Percentiles rank a stretch among this genome's conserved stretches.
phyloP scores from a whole-genome alignment of 2,329 filamentous ascomycete genomes.

The Trichoderma guizhouense region DNA sequence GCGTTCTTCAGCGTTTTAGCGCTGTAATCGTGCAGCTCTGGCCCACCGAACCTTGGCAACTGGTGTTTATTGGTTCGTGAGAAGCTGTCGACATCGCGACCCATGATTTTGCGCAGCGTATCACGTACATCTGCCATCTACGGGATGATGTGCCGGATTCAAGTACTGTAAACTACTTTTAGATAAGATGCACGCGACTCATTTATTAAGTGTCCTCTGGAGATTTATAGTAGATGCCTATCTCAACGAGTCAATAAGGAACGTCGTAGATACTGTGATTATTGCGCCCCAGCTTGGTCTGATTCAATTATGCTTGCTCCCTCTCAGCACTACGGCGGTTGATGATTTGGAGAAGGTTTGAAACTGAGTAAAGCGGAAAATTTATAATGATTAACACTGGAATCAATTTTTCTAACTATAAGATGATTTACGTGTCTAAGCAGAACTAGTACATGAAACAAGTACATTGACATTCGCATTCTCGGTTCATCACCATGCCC shows the following conservation, averaged over 20 bases:
- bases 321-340: background rate
- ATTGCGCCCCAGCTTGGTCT: background rate
- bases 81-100: background rate
- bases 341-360: background rate
- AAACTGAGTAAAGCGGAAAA: background rate
- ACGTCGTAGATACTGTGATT: background rate
- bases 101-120: background rate
- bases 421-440: background rate
- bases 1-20: background rate
- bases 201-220: background rate
- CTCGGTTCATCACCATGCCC: background rate
- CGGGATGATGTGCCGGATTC: background rate
- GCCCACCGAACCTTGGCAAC: background rate
- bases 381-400: background rate
- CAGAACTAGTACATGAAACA: background rate
- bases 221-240: background rate
- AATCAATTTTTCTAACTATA: background rate
- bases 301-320: background rate
- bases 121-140: background rate
- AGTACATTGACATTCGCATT: background rate
- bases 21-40: background rate
- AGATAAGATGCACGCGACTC: background rate
- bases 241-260: background rate
- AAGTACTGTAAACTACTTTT: background rate
- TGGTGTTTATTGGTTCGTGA: background rate